phyloP scores from a whole-genome alignment of 1,284 basidiomycete genomes.

The Pyrrhoderma lamaoense region DNA sequence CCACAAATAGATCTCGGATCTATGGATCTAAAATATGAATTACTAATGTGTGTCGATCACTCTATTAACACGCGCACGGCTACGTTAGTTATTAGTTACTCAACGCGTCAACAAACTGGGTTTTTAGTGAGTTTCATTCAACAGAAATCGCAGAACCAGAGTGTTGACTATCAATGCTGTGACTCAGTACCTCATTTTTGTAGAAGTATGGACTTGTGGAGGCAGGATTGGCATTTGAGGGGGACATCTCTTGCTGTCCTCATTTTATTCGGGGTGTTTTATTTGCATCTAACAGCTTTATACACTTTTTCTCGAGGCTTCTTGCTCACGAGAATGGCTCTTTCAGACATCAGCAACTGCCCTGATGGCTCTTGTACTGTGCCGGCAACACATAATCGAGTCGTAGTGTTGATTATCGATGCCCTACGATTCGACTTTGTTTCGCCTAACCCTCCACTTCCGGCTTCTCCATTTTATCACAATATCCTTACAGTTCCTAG shows the following conservation, averaged over 20 bases:
- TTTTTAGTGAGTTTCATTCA: too few species aligned
- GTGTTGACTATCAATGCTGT: too few species aligned
- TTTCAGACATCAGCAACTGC: conserved; percentile 54
- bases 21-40: too few species aligned
- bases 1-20: too few species aligned
- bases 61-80: too few species aligned
- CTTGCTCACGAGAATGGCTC: conserved; percentile 75
- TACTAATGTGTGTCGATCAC: too few species aligned
- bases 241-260: conserved; percentile 10
- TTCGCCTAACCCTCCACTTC: conserved; percentile 57
- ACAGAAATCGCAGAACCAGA: too few species aligned
- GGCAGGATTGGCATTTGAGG: conserved; percentile 11
- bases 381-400: conserved; percentile 64
- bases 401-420: conserved; percentile 86
- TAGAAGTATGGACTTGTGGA: background rate
- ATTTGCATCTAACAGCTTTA: conserved; percentile 54
- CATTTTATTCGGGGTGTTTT: conserved; percentile 52
- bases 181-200: too few species aligned
- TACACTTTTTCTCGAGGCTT: conserved; percentile 87
- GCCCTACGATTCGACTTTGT: conserved; percentile 94
- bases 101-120: too few species aligned
- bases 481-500: conserved; percentile 75
- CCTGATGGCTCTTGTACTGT: conserved; percentile 40
- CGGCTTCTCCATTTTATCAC: conserved; percentile 69
- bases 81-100: too few species aligned